These are phyloP conservation scores for Pontederia crassipes DNA, from an alignment of 176 grass and related monocot species.

Conservation along the genomic window DNA sequence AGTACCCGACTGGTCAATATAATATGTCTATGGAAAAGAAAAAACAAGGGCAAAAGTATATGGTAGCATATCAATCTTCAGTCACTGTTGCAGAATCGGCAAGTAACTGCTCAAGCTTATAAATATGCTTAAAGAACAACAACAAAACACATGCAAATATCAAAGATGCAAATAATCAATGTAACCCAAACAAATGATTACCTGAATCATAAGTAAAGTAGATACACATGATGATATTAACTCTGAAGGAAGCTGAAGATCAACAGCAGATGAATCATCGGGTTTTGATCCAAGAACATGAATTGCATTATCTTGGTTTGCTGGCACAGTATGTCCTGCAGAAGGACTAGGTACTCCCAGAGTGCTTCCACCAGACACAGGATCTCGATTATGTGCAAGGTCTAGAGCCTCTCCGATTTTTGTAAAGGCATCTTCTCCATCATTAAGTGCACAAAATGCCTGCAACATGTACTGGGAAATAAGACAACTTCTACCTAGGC, in stretches of 20 bases:
- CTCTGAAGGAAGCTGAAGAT: constrained; percentile 49
- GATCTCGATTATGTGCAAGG: constrained; percentile 37
- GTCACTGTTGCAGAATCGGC: no score
- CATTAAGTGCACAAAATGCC: constrained; percentile 63
- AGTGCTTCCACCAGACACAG: constrained; percentile 55
- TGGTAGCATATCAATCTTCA: no score
- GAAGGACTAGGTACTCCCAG: constrained; percentile 56
- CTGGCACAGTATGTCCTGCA: constrained; percentile 54
- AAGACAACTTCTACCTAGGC: not conserved
- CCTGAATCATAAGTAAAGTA: constrained; percentile 90
- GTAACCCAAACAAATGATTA: constrained; percentile 18
- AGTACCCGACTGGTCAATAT: no score
- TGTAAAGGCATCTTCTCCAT: constrained; percentile 56
- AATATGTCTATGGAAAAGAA: no score
- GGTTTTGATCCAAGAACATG: constrained; percentile 27
- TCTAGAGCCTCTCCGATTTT: constrained; percentile 83
- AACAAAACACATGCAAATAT: no score
- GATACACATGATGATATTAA: constrained; percentile 80
- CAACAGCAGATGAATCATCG: constrained; percentile 26
- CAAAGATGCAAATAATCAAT: no score
- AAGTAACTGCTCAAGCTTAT: no score
- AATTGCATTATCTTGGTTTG: constrained; percentile 36
- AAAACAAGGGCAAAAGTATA: no score
- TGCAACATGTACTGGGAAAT: constrained; percentile 20
- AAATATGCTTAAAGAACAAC: no score